Evolutionary conservation across 371 early-diverging fungal species (phyloP), one percentile per base, ranked within the genome.

Genomic region (Mucor irregularis): DNA sequence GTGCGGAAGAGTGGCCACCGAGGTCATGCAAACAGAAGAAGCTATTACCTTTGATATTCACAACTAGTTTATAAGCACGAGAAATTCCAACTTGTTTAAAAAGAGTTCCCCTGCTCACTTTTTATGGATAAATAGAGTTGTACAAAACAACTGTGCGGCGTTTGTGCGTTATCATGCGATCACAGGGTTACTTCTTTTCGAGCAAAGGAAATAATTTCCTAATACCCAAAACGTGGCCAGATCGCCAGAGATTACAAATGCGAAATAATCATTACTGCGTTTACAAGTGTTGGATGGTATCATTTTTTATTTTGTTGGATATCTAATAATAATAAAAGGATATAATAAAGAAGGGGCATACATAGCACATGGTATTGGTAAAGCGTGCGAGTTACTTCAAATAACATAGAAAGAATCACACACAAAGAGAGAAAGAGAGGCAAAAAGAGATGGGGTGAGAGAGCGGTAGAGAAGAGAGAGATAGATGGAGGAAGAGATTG

Each of bases 181-280:
- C 60, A 60, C 35, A 58, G 51, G 50, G 42, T 50, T 38, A 22
- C 37, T 31, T 39, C 17, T 17, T 24, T 16, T n/a, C n/a, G n/a
- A n/a, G n/a, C n/a, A n/a, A n/a, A n/a, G n/a, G 10, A 17, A 29
- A 31, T 30, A 24, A 40, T 42, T 40, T 34, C 21, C 24, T 7
- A 16, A 14, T 44, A 24, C 26, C 19, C 16, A 53, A 53, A 60
- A 60, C 60, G 60, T 60, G 60, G 60, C 30, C 48, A 59, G 60
- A 59, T 59, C 60, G 53, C 39, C 60, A 59, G 42, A 59, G 60
- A 59, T 59, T 59, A n/a, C n/a, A n/a, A n/a, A n/a, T n/a, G n/a
- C n/a, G n/a, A n/a, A n/a, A n/a, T n/a, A n/a, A n/a, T n/a, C n/a
- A n/a, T n/a, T n/a, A n/a, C n/a, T n/a, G n/a, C n/a, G n/a, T n/a